Evolutionary conservation across 805 yeast species (phyloP).

Genomic region (Citeromyces matritensis): DNA sequence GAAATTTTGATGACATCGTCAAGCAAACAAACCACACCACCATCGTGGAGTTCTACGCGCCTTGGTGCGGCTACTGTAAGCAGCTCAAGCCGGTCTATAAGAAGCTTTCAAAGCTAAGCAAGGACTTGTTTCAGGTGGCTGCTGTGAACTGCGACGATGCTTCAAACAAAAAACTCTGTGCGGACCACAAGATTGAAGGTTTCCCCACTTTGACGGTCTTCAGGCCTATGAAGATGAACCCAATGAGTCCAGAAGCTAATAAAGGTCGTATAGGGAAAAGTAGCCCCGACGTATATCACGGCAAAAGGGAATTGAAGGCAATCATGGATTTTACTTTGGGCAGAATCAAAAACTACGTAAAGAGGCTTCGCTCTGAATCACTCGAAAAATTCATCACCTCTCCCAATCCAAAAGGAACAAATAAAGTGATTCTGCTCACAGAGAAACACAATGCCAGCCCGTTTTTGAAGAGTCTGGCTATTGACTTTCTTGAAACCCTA

Average conservation of each 20-base stretch:
- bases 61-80: conserved; percentile 96
- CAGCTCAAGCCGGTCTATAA: conserved; percentile 48
- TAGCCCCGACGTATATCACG: conserved; percentile 42
- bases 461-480: conserved; percentile 47
- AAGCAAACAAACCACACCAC: conserved; percentile 62
- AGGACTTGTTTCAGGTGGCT: conserved; percentile 48
- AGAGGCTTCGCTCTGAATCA: conserved; percentile 23
- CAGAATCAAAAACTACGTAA: conserved; percentile 53
- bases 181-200: conserved; percentile 49
- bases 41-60: conserved; percentile 83
- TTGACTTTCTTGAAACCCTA: conserved; percentile 42
- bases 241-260: conserved; percentile 1
- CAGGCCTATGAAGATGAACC: conserved; percentile 56
- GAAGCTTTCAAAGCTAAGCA: conserved; percentile 46
- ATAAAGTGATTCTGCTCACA: conserved; percentile 38
- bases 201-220: conserved; percentile 77
- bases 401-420: conserved; percentile 2
- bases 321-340: conserved; percentile 39
- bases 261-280: conserved; percentile 15
- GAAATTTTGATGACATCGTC: conserved; percentile 53
- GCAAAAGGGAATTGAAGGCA: conserved; percentile 41
- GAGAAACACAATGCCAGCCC: conserved; percentile 33
- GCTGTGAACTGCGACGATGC: conserved; percentile 78
- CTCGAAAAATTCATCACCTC: conserved; percentile 13
- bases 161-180: conserved; percentile 55